A percentile compares a stretch with the other conserved stretches of the same genome.
These are phyloP conservation scores for Atalantia buxifolia DNA, from an alignment of 345 rosid species.

Conservation along the genomic window DNA sequence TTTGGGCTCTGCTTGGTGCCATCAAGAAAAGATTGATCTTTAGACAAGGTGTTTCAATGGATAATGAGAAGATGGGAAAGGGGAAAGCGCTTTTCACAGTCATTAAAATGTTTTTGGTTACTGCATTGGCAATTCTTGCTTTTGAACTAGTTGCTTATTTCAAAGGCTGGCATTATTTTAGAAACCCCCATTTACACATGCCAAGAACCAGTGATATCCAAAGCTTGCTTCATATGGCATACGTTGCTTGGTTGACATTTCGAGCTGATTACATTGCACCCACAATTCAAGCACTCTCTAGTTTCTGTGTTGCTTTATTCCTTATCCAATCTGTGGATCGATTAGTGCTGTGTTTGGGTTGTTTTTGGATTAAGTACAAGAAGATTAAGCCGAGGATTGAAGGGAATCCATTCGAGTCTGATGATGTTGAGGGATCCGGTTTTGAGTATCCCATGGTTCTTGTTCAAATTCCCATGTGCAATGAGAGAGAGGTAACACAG, in stretches of 20 bases:
- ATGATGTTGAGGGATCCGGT: conserved; percentile 50
- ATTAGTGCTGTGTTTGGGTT: conserved; percentile 65
- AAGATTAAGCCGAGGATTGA: conserved; percentile 59
- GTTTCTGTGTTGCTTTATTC: conserved; percentile 66
- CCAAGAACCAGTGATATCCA: conserved; percentile 57
- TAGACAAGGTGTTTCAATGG: conserved; percentile 53
- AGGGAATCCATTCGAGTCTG: conserved; percentile 51
- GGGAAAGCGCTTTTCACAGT: conserved; percentile 56
- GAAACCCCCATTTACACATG: conserved; percentile 57
- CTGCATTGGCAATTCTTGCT: conserved; percentile 46
- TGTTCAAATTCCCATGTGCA: conserved; percentile 88
- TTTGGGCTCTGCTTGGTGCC: conserved; percentile 81
- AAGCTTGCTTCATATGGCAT: conserved; percentile 58
- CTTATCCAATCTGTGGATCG: conserved; percentile 78
- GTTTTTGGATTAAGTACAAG: conserved; percentile 78
- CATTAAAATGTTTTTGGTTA: conserved; percentile 50
- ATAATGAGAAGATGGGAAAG: conserved; percentile 57
- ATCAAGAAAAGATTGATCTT: conserved; percentile 66
- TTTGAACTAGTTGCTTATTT: conserved; percentile 71
- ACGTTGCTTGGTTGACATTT: conserved; percentile 57
- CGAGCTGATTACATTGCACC: conserved; percentile 77
- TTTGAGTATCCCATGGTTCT: conserved; percentile 74
- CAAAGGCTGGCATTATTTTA: conserved; percentile 79
- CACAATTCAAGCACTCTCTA: conserved; percentile 51
- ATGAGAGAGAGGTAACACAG: conserved; percentile 67